Evolutionary conservation across 2,329 filamentous ascomycete species (phyloP), one percentile per base, ranked within the genome.

Genomic region (Xylaria sp.): DNA sequence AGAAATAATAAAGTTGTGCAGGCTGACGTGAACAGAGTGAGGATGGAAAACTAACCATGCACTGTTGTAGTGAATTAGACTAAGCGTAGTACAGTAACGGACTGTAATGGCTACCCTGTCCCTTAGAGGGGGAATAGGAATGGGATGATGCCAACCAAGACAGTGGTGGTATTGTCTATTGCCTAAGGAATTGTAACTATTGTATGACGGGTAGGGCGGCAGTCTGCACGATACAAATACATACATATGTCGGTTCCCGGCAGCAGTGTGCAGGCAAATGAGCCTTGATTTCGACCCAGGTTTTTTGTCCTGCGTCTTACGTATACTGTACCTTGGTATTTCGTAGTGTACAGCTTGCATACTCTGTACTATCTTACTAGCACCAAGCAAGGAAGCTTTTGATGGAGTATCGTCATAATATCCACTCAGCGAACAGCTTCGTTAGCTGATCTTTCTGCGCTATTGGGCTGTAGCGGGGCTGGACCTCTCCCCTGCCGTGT

Each of bases 391-490:
- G 59, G 58, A 65, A 68, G 51, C 61, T n/a, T 59, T 24, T 36
- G 55, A 65, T 62, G 53, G 48, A 69, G 51, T 51, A 67, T 69
- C 67, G 67, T 69, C 67, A 69, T 69, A 39, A 62, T 51, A 50
- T 30, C 67, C 67, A 66, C 67, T 27, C 27, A n/a, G 51, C 42
- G 48, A 66, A 59, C 45, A 14, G 58, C 34, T 34, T 2, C 48
- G 9, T n/a, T 45, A 63, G 65, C 65, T 60, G 60, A 64, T 53
- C 34, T 50, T 50, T 54, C 17, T 42, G 6, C 32, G 36, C 65
- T 67, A 63, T 67, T 67, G 65, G 21, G 48, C 30, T 45, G 9
- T 51, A 50, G 61, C 53, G 60, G 65, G 32, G 11, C 65, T 32
- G 32, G 34, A 50, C 42, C n/a, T 56, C 14, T 32, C 48, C 48